Evolutionary conservation across 176 grass and related monocot species (phyloP).

Genomic region (Aechmea fasciata): DNA sequence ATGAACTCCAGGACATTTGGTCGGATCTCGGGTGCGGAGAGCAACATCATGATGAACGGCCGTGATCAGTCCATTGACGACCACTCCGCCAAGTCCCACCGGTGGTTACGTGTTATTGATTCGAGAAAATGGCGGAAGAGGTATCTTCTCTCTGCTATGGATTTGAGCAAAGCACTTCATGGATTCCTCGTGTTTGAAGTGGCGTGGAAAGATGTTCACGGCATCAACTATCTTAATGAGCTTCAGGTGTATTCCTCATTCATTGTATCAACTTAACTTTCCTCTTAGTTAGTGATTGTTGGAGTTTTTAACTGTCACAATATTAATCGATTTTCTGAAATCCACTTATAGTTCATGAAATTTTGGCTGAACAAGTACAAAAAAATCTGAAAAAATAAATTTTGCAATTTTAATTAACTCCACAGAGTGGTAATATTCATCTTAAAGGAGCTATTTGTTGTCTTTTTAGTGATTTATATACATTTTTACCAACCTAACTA

Average conservation of each 20-base stretch:
- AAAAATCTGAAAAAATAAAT: no score
- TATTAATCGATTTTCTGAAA: no score
- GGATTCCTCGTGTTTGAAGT: constrained; percentile 91
- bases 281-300: neutral
- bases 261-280: neutral
- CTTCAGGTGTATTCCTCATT: constrained; percentile 36
- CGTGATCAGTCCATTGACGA: constrained; percentile 4
- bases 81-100: constrained; percentile 22
- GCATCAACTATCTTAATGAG: constrained; percentile 91
- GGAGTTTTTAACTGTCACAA: no score
- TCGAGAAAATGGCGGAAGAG: constrained; percentile 13
- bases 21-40: constrained; percentile 6
- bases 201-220: constrained; percentile 69
- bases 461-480: no score
- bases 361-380: no score
- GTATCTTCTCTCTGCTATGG: constrained; percentile 8
- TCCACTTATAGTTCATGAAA: no score
- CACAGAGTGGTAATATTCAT: no score
- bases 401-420: no score
- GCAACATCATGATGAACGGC: neutral
- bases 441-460: no score
- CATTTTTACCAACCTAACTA: neutral
- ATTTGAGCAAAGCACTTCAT: constrained; percentile 36
- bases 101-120: constrained; percentile 44
- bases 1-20: constrained; percentile 33